Evolutionary conservation across 1,284 basidiomycete species (phyloP).

Genomic region (Vanrija pseudolonga): DNA sequence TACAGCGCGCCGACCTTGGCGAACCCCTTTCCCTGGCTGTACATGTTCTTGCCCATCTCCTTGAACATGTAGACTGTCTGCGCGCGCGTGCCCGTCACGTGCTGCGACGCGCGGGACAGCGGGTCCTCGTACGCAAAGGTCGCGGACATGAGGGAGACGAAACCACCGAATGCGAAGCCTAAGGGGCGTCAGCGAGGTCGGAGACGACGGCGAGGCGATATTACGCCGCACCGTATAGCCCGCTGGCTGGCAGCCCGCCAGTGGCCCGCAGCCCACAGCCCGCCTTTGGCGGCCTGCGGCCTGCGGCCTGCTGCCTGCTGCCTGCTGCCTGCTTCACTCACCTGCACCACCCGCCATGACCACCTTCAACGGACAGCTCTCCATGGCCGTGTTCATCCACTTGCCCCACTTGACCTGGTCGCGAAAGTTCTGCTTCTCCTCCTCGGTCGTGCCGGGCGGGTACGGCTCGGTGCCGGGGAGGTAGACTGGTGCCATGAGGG

Average conservation of each 20-base stretch:
- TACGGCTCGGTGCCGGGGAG: slow-evolving; percentile 55
- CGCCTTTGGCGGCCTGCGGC: no score
- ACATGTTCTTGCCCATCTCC: slow-evolving; percentile 94
- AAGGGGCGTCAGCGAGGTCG: slow-evolving; percentile 14
- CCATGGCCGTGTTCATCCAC: slow-evolving; percentile 66
- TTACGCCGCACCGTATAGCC: no score
- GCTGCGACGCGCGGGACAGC: slow-evolving; percentile 61
- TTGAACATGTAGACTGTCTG: slow-evolving; percentile 80
- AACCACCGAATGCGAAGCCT: slow-evolving; percentile 90
- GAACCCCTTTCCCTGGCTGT: slow-evolving; percentile 83
- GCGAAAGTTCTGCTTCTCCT: slow-evolving; percentile 65
- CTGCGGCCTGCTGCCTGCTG: no score
- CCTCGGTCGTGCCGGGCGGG: slow-evolving; percentile 74
- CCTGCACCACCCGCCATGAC: slow-evolving; percentile 73
- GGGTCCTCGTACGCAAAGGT: slow-evolving; percentile 97
- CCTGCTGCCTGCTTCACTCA: no score
- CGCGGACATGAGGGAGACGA: slow-evolving; percentile 93
- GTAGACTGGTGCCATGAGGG: slow-evolving; percentile 44
- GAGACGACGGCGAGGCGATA: no score
- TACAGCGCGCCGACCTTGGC: slow-evolving; percentile 93
- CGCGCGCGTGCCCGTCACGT: slow-evolving; percentile 37
- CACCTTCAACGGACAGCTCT: slow-evolving; percentile 80
- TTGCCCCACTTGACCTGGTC: slow-evolving; percentile 72
- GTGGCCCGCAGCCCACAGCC: no score
- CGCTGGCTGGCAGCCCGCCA: no score